Base-by-base conservation (phyloP, 495 filamentous ascomycete species). In the Talaromyces nanjingensis region DNA sequence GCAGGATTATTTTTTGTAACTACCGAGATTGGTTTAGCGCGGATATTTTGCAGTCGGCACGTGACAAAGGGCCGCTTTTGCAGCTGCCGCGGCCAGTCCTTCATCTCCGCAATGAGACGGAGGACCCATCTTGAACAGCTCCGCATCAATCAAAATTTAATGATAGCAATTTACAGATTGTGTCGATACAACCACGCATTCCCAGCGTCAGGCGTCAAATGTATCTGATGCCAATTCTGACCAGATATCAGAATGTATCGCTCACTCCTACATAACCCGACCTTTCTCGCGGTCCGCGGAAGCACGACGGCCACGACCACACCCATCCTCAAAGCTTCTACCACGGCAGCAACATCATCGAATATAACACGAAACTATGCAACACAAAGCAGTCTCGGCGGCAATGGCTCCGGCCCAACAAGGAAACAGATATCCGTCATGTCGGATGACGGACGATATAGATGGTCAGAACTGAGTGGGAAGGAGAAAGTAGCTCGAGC, bases 401-500 rank as follows among this genome's bases (percentile, higher is more conserved):
- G 68, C 63, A 64, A 69, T 37, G 33, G 59, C 24, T 12, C 74
- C 54, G 58, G 72, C 64, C 74, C 70, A 64, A 69, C 68, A 59
- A 80, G 87, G 63, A 87, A 82, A 68, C 83, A 87, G 59, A 84
- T 97, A 20, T 93, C 91, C 3, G 84, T 93, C 1, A 81, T 89
- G 67, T 93, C 89, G 66, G 92, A 96, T 65, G 85, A 91, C 73
- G 91, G 91, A 12, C 80, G 86, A 69, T 87, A 93, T 11, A 83
- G 84, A 47, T 98, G 94, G 94, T 75, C 78, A 0, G 81, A 93
- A 29, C 82, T 98, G 34, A 90, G 85, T 12, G 72, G 76, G 0
- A 71, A 78, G 57, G 93, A 97, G 73, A 98, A 97, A 72, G 86
- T 87, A 6, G 87, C 87, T 59, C 86, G 96, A 49, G 89, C 93